A percentile compares a stretch with the other conserved stretches of the same genome.
These are phyloP conservation scores for Omphalea diandra DNA, from an alignment of 441 rosid species.

Conservation along the genomic window DNA sequence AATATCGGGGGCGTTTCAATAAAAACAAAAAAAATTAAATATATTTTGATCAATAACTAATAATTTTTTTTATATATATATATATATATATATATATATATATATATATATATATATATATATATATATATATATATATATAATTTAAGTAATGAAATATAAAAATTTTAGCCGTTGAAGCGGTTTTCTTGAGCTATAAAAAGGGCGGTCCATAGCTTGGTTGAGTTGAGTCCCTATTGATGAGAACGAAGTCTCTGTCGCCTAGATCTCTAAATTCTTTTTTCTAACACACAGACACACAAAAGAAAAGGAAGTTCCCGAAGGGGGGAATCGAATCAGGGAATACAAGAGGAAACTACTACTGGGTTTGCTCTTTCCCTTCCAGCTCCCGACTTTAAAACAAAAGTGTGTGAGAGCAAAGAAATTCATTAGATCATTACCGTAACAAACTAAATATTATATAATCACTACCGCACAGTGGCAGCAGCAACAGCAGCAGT, in stretches of 20 bases:
- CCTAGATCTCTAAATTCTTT: slow-evolving; percentile 31
- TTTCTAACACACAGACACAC: slow-evolving; percentile 12
- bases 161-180: slow-evolving; percentile 17
- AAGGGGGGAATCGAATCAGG: slow-evolving; percentile 45
- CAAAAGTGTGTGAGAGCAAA: too few relatives aligned
- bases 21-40: too few relatives aligned
- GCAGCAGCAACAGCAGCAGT: neutral
- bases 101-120: too few relatives aligned
- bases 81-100: too few relatives aligned
- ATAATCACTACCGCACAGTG: neutral
- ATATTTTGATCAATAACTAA: too few relatives aligned
- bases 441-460: slow-evolving; percentile 13
- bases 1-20: too few relatives aligned
- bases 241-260: slow-evolving; percentile 48
- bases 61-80: too few relatives aligned
- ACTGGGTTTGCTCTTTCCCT: slow-evolving; percentile 34
- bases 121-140: too few relatives aligned
- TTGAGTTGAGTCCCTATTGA: slow-evolving; percentile 42
- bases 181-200: slow-evolving; percentile 33
- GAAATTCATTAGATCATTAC: too few relatives aligned
- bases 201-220: slow-evolving; percentile 34
- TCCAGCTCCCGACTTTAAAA: slow-evolving; percentile 26
- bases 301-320: slow-evolving; percentile 14
- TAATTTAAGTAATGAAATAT: too few relatives aligned
- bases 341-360: slow-evolving; percentile 43